A percentile compares a stretch with the other conserved stretches of the same genome.
These are phyloP conservation scores for Coemansia aciculifera DNA, from an alignment of 192 early-diverging fungal species.

Conservation along the genomic window DNA sequence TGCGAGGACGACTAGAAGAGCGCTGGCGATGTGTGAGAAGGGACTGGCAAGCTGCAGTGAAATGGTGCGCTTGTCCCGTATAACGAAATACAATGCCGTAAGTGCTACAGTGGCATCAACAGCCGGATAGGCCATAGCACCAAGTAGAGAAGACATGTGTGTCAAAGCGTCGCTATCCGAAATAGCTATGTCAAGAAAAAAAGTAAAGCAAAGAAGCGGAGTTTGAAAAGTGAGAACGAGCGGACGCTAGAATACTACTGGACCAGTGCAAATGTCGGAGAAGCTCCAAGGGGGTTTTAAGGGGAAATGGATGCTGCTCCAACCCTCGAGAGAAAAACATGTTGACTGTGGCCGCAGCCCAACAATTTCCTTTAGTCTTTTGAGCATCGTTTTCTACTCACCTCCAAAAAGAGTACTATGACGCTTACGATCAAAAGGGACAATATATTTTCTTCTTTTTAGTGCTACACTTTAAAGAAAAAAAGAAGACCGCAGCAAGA, in stretches of 20 bases:
- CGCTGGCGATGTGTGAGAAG: background rate
- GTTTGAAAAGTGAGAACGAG: background rate
- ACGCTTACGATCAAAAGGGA: background rate
- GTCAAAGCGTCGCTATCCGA: background rate
- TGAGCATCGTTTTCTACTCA: background rate
- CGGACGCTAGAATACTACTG: background rate
- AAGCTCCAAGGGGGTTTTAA: background rate
- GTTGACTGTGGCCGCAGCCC: background rate
- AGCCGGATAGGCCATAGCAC: background rate
- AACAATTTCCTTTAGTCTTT: background rate
- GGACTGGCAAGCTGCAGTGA: background rate
- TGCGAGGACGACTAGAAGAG: constrained; percentile 8
- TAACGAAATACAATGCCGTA: background rate
- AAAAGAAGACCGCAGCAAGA: too few relatives aligned
- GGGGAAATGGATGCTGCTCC: background rate
- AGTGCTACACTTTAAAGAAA: background rate
- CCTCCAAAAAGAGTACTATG: background rate
- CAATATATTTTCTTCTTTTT: background rate
- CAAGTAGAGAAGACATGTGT: background rate
- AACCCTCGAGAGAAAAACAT: background rate
- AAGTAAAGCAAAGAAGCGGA: background rate
- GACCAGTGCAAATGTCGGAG: background rate
- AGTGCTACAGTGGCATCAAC: background rate
- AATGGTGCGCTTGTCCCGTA: background rate
- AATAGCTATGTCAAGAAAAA: background rate